A percentile compares a stretch with the other conserved stretches of the same genome.
Conservation (phyloP, 2,329 filamentous ascomycete genomes). For the Lachnellula cervina region DNA sequence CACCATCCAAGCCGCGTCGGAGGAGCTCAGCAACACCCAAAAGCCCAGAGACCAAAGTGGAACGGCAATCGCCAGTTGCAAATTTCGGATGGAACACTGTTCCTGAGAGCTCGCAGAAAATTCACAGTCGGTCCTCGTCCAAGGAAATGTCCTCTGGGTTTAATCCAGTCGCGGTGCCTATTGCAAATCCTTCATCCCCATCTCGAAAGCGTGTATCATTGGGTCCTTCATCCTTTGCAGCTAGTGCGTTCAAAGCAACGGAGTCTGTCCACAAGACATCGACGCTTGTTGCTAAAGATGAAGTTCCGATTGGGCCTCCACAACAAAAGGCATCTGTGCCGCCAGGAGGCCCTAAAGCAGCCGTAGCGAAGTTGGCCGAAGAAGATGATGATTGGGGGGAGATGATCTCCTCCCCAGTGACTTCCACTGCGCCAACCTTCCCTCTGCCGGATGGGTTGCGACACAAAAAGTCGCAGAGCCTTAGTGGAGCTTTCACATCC, state of each 20-base stretch:
- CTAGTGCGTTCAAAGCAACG: background rate
- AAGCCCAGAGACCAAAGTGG: conserved; percentile 2
- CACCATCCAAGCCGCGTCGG: conserved; percentile 16
- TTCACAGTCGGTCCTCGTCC: background rate
- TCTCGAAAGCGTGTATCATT: background rate
- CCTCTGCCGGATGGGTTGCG: conserved; percentile 2
- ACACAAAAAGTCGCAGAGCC: conserved; percentile 23
- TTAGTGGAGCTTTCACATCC: conserved; percentile 4
- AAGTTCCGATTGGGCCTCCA: background rate
- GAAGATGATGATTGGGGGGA: conserved; percentile 36
- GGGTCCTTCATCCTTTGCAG: background rate
- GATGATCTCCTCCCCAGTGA: conserved; percentile 33
- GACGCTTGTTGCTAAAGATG: background rate
- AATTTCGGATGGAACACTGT: conserved; percentile 23
- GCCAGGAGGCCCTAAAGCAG: background rate
- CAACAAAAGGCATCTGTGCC: background rate
- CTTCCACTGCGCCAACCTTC: conserved; percentile 12
- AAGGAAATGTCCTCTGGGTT: background rate
- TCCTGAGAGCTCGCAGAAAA: background rate
- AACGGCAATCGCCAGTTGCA: conserved; percentile 10
- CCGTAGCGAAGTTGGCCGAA: conserved; percentile 12
- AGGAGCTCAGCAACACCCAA: conserved; percentile 20
- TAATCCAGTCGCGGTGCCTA: background rate
- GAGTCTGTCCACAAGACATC: background rate
- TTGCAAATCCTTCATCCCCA: background rate